A percentile compares a stretch with the other conserved stretches of the same genome.
Conservation (phyloP, 495 filamentous ascomycete genomes). For the Aspergillus incahuasiensis region DNA sequence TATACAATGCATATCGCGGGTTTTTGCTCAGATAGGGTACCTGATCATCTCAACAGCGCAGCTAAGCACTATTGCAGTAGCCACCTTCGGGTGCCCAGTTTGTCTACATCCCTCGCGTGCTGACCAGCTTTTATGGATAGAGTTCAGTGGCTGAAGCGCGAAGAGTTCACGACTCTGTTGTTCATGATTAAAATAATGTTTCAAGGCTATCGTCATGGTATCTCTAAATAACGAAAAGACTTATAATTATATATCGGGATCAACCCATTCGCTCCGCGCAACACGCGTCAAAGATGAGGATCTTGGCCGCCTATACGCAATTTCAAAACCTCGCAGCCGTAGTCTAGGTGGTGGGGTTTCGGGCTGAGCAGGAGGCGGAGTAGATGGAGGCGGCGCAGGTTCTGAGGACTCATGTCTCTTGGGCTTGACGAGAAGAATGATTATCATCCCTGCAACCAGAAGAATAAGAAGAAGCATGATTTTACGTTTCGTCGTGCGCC, state of each 20-base stretch:
- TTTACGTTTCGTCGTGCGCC: slow-evolving; percentile 82
- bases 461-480: slow-evolving; percentile 82
- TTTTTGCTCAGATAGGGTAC: too few species aligned
- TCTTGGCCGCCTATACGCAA: slow-evolving; percentile 11
- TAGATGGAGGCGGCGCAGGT: slow-evolving; percentile 18
- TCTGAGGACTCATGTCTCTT: slow-evolving; percentile 44
- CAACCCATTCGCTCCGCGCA: slow-evolving; percentile 34
- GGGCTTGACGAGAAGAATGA: slow-evolving; percentile 80
- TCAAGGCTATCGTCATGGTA: slow-evolving; percentile 14
- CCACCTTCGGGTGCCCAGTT: too few species aligned
- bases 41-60: too few species aligned
- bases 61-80: too few species aligned
- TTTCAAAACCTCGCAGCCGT: slow-evolving; percentile 8
- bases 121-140: too few species aligned
- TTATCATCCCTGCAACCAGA: slow-evolving; percentile 78
- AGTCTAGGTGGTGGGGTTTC: slow-evolving; percentile 10
- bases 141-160: not conserved
- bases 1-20: too few species aligned
- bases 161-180: not conserved
- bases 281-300: slow-evolving; percentile 21
- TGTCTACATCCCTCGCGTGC: too few species aligned
- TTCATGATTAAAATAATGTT: slow-evolving; percentile 4
- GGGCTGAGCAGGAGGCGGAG: slow-evolving; percentile 4
- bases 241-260: slow-evolving; percentile 40
- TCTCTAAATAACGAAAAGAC: slow-evolving; percentile 10